Conservation (phyloP, 306 rosid genomes). For the Begonia peltatifolia region DNA sequence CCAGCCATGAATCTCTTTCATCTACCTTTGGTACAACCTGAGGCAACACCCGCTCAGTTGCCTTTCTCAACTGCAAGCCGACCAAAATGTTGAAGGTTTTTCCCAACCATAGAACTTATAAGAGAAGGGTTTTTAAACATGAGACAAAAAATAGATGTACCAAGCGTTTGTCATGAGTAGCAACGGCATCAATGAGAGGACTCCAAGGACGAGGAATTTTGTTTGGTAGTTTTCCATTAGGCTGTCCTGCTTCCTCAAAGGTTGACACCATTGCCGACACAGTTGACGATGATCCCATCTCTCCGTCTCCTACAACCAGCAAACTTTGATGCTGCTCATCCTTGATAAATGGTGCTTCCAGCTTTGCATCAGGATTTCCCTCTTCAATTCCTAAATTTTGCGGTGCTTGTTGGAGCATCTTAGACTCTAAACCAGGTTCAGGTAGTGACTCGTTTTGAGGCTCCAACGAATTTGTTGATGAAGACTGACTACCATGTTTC, state of each 20-base stretch:
- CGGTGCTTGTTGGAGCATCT: conserved; percentile 17
- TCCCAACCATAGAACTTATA: conserved; percentile 2
- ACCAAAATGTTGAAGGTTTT: conserved; percentile 8
- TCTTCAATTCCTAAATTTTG: conserved; percentile 24
- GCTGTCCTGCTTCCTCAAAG: conserved; percentile 22
- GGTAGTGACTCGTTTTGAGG: conserved; percentile 21
- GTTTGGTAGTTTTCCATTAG: conserved; percentile 34
- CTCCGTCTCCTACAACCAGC: conserved; percentile 22
- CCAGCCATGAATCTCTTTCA: conserved; percentile 66
- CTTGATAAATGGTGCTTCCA: conserved; percentile 18
- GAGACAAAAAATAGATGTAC: conserved; percentile 20
- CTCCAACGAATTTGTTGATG: conserved; percentile 16
- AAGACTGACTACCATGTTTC: conserved; percentile 13
- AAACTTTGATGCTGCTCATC: conserved; percentile 23
- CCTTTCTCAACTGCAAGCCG: conserved; percentile 77
- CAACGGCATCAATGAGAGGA: conserved; percentile 65
- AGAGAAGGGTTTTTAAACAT: conserved; percentile 7
- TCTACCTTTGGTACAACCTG: conserved; percentile 50
- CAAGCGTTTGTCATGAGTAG: conserved; percentile 90
- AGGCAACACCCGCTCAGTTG: conserved; percentile 54
- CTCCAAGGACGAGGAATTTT: conserved; percentile 60
- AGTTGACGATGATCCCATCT: conserved; percentile 19
- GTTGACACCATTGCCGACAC: conserved; percentile 15
- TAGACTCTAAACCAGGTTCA: conserved; percentile 24
- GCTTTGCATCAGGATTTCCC: conserved; percentile 17